phyloP scores from a whole-genome alignment of 768 basidiomycete genomes.

The Tylopilus felleus region DNA sequence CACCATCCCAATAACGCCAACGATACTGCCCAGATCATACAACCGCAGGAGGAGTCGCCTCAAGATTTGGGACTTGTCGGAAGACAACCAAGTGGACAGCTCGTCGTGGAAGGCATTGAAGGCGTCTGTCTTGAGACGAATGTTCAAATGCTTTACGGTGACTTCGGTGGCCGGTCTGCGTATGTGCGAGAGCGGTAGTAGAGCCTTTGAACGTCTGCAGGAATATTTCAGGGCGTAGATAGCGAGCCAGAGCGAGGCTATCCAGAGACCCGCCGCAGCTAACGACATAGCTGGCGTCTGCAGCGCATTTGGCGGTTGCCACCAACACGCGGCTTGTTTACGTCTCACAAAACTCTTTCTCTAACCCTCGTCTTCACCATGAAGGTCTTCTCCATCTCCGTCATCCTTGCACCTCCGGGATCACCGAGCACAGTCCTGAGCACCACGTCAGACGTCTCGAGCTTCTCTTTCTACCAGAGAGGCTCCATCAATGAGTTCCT shows the following conservation, averaged over 20 bases:
- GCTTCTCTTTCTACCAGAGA: conserved; percentile 92
- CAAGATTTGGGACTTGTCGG: conserved; percentile 25
- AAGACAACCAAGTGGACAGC: conserved; percentile 36
- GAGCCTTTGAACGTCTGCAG: conserved; percentile 11
- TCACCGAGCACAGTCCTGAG: conserved; percentile 62
- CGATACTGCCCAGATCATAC: conserved; percentile 50
- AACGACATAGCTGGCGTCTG: conserved; percentile 19
- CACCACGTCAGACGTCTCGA: conserved; percentile 75
- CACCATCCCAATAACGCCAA: conserved; percentile 48
- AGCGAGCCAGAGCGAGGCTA: conserved; percentile 23
- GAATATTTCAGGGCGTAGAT: conserved; percentile 26
- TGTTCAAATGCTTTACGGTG: conserved; percentile 25
- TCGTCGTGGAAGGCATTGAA: conserved; percentile 50
- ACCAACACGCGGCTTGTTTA: background rate
- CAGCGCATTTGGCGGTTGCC: conserved; percentile 2
- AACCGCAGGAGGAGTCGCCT: conserved; percentile 30
- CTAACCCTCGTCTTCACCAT: conserved; percentile 40
- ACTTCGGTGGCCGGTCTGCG: conserved; percentile 21
- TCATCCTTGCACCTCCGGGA: conserved; percentile 65
- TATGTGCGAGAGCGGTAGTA: conserved; percentile 21
- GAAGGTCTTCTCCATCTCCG: conserved; percentile 84
- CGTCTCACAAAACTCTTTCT: conserved; percentile 8
- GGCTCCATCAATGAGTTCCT: conserved; percentile 89
- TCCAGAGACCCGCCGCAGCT: conserved; percentile 18
- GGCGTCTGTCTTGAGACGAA: conserved; percentile 45